Evolutionary conservation across 768 basidiomycete genomes (phyloP), one percentile per base, ranked within the genome.

Genomic region (Pisolithus marmoratus): DNA sequence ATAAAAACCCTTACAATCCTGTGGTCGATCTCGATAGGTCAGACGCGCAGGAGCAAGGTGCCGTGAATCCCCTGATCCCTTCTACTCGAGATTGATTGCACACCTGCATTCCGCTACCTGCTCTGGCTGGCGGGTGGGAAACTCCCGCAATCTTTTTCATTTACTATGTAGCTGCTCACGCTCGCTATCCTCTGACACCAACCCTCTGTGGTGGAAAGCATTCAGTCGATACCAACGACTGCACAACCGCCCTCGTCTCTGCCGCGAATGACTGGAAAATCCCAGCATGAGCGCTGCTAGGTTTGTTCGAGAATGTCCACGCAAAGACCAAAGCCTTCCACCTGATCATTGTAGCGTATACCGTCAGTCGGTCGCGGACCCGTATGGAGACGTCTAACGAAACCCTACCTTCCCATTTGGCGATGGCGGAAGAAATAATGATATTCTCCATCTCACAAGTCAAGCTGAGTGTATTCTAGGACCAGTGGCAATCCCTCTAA

Each of bases 341-440:
- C 26, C 74, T 77, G 0, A 78, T 72, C 3, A 65, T 73, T 12
- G 75, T 69, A 0, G 74, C 82, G 0, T 77, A 82, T 58, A 82
- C 80, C 19, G 65, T 80, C 26, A n/a, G n/a, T n/a, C n/a, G n/a
- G n/a, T n/a, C n/a, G n/a, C n/a, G n/a, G n/a, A n/a, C n/a, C n/a
- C n/a, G n/a, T n/a, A n/a, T n/a, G n/a, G n/a, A n/a, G n/a, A n/a
- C n/a, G n/a, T n/a, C n/a, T n/a, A n/a, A n/a, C n/a, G n/a, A n/a
- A n/a, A n/a, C n/a, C n/a, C n/a, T n/a, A n/a, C n/a, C n/a, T n/a
- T n/a, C n/a, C n/a, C n/a, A n/a, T n/a, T n/a, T n/a, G 34, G 45
- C 20, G 37, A 50, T 15, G 15, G 19, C 20, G n/a, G n/a, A 14
- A 8, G 46, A 20, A 8, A 20, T 2, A 42, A 12, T 9, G 29